phyloP scores from a whole-genome alignment of 208 protist genomes.

The Angomonas ambiguus region DNA sequence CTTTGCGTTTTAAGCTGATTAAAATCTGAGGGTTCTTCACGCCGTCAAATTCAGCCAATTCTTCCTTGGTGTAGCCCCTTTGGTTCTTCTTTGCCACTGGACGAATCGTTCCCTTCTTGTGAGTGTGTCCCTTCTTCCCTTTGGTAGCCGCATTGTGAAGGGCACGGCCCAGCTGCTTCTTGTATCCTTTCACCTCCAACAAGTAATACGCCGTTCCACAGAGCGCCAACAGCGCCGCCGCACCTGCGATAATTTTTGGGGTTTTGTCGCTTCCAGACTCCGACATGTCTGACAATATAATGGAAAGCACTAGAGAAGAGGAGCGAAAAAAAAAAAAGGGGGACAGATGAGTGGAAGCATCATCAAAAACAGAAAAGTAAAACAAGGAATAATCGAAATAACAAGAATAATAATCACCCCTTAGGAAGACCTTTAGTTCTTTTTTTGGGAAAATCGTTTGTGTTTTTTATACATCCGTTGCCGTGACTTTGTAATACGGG shows the following conservation, averaged over 20 bases:
- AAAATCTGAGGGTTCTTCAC: slow-evolving; percentile 53
- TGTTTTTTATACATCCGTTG: neutral
- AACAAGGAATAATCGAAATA: slow-evolving; percentile 3
- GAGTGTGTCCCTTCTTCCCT: slow-evolving; percentile 14
- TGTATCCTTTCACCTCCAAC: slow-evolving; percentile 22
- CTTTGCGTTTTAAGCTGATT: slow-evolving; percentile 72
- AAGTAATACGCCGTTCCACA: slow-evolving; percentile 17
- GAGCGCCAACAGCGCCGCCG: slow-evolving; percentile 15
- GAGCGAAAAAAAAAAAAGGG: slow-evolving; percentile 12
- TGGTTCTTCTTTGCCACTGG: slow-evolving; percentile 37
- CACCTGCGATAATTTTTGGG: slow-evolving; percentile 17
- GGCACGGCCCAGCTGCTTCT: neutral
- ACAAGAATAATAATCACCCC: neutral
- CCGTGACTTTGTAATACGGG: neutral
- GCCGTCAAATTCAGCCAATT: slow-evolving; percentile 67
- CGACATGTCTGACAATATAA: neutral
- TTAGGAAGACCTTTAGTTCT: neutral
- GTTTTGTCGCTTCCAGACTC: neutral
- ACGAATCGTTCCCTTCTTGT: slow-evolving; percentile 43
- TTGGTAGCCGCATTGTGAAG: neutral
- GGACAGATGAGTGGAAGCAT: slow-evolving; percentile 1
- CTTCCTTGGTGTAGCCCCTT: slow-evolving; percentile 62
- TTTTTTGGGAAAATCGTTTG: neutral
- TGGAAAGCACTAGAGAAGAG: neutral
- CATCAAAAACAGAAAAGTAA: no score